Percentiles rank a stretch among this genome's conserved stretches.
Conservation (phyloP, 805 yeast genomes). For the Komagataella populi region DNA sequence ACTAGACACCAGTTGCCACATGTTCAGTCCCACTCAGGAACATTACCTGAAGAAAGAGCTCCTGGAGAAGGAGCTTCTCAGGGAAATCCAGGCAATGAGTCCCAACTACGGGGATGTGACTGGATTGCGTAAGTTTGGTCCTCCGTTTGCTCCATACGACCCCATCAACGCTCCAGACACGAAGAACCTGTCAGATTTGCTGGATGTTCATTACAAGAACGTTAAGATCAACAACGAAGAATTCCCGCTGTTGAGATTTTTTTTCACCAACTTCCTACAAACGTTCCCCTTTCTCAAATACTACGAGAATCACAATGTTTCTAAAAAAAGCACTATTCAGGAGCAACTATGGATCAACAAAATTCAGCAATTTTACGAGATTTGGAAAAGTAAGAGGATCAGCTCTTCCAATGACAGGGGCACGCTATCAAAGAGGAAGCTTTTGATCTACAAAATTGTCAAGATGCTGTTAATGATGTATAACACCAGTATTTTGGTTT, state of each 20-base stretch:
- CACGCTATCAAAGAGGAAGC: conserved; percentile 57
- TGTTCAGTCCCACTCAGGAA: conserved; percentile 52
- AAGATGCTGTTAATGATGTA: conserved; percentile 53
- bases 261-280: conserved; percentile 46
- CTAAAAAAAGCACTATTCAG: conserved; percentile 4
- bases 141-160: conserved; percentile 48
- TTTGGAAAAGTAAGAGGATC: conserved; percentile 58
- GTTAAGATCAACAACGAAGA: conserved; percentile 16
- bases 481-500: conserved; percentile 61
- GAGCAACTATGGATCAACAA: conserved; percentile 57
- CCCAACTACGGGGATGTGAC: conserved; percentile 35
- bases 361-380: conserved; percentile 72
- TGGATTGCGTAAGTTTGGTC: conserved; percentile 60
- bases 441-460: conserved; percentile 46
- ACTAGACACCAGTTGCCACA: neutral
- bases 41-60: conserved; percentile 82
- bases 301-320: conserved; percentile 24
- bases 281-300: conserved; percentile 61
- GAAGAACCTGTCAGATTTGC: conserved; percentile 8
- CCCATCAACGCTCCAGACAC: conserved; percentile 19
- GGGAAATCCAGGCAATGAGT: conserved; percentile 44
- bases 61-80: conserved; percentile 41
- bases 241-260: conserved; percentile 58
- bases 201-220: conserved; percentile 7
- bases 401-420: conserved; percentile 66